Evolutionary conservation across 768 basidiomycete species (phyloP).

Genomic region (Pholiota molesta): DNA sequence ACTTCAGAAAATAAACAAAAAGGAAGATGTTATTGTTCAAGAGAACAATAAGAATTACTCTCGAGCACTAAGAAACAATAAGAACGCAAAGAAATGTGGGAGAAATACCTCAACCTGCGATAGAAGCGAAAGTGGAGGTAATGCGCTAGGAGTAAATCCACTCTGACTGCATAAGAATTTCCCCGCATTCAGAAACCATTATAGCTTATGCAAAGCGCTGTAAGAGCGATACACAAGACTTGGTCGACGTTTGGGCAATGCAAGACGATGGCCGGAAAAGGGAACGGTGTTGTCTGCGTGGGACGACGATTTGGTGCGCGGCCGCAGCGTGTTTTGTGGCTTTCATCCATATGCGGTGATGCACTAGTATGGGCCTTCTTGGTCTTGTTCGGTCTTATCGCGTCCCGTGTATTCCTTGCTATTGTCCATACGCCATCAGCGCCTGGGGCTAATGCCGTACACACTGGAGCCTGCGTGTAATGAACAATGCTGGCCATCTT

Average conservation of each 20-base stretch:
- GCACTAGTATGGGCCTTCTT: background rate
- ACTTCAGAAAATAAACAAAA: background rate
- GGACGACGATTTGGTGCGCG: constrained; percentile 10
- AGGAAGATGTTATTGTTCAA: background rate
- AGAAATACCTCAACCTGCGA: background rate
- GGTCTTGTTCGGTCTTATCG: constrained; percentile 1
- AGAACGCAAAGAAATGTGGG: background rate
- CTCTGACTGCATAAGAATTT: background rate
- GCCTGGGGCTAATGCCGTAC: background rate
- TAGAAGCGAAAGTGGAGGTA: background rate
- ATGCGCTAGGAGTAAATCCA: background rate
- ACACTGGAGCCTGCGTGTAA: background rate
- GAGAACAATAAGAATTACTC: background rate
- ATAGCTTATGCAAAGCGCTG: background rate
- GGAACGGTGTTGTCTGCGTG: constrained; percentile 13
- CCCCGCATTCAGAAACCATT: background rate
- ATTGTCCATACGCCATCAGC: background rate
- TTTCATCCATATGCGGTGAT: constrained; percentile 16
- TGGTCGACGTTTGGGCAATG: background rate
- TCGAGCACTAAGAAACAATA: background rate
- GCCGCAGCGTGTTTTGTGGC: constrained; percentile 3
- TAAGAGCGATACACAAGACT: background rate
- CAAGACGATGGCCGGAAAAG: constrained; percentile 9
- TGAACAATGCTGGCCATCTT: constrained; percentile 10
- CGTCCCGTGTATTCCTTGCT: background rate